phyloP scores from a whole-genome alignment of 495 filamentous ascomycete species.

The Aspergillus asperescens region DNA sequence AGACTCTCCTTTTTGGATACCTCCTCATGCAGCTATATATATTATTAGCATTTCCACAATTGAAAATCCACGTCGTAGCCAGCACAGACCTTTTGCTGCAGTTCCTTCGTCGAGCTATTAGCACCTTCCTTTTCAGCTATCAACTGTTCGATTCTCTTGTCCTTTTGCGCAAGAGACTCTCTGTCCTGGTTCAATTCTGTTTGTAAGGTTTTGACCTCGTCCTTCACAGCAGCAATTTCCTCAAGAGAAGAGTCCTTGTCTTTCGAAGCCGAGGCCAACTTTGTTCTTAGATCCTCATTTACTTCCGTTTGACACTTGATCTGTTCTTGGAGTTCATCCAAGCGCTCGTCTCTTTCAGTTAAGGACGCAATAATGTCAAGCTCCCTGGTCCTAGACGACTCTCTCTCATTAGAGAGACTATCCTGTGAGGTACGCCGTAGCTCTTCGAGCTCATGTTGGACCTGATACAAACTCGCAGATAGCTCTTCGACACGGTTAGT shows the following conservation, averaged over 20 bases:
- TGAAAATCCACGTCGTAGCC: neutral
- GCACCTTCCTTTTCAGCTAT: conserved; percentile 19
- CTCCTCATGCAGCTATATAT: conserved; percentile 14
- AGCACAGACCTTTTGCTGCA: conserved; percentile 29
- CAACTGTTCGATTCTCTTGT: conserved; percentile 25
- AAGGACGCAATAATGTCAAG: conserved; percentile 40
- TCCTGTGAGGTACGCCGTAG: conserved; percentile 22
- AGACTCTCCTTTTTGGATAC: conserved; percentile 21
- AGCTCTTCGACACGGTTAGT: conserved; percentile 26
- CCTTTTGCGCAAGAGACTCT: conserved; percentile 20
- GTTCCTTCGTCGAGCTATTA: conserved; percentile 14
- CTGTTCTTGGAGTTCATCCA: conserved; percentile 35
- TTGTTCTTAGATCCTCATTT: conserved; percentile 16
- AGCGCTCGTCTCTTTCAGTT: conserved; percentile 42
- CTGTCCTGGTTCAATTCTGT: conserved; percentile 17
- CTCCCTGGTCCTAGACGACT: conserved; percentile 35
- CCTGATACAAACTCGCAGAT: conserved; percentile 20
- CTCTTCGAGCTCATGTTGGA: conserved; percentile 27
- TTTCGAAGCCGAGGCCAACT: conserved; percentile 16
- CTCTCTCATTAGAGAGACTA: conserved; percentile 20
- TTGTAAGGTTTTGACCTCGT: conserved; percentile 18
- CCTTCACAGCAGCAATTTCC: conserved; percentile 11
- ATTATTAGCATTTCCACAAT: conserved; percentile 5
- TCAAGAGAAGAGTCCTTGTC: conserved; percentile 20
- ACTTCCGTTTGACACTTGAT: conserved; percentile 18